Base-by-base conservation (phyloP, 139 green algal genomes). In the Coelastrella sp. region DNA sequence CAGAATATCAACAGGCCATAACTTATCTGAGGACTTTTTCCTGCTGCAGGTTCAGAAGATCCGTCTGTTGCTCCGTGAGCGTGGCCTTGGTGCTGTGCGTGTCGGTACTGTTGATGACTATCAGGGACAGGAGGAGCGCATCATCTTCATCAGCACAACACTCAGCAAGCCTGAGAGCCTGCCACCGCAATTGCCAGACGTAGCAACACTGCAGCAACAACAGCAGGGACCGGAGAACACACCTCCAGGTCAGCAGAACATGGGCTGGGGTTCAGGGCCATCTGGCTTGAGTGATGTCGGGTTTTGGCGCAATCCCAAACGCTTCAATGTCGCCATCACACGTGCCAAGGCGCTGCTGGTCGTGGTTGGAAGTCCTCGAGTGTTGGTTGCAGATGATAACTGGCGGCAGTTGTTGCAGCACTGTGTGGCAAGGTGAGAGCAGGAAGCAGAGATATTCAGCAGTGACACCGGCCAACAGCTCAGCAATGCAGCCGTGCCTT, bases 311-410 rank as follows among this genome's bases (percentile, higher is more conserved):
- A 98, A 97, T 90, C 94, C 96, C 27, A 97, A 97, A 91, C 92
- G 96, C 75, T 98, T 99, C 95, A 99, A 99, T 87, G 97, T 99
- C 74, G 97, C 97, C 17, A 95, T 98, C 84, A 98, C 96, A 0
- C 94, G 97, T 0, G 96, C 97, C 49, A 96, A 95, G 91, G 95
- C 94, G 17, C 66, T 20, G 7, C 35, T 65, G 63, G 25, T 58
- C 35, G n/a, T n/a, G 17, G 72, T 25, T 1, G 20, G 72, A 12
- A 49, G 72, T 78, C 72, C 20, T 25, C 19, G 72, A 12, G 22
- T 49, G 4, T 25, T 78, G 72, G 72, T 78, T 78, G 72, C 15
- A 78, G 20, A 25, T 8, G 72, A 78, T 25, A 49, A 27, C 92
- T 98, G 96, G 96, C 84, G 94, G 10, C 91, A 98, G 92, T 92